Conservation (phyloP, 2,329 filamentous ascomycete genomes). For the Colletotrichum sp. region DNA sequence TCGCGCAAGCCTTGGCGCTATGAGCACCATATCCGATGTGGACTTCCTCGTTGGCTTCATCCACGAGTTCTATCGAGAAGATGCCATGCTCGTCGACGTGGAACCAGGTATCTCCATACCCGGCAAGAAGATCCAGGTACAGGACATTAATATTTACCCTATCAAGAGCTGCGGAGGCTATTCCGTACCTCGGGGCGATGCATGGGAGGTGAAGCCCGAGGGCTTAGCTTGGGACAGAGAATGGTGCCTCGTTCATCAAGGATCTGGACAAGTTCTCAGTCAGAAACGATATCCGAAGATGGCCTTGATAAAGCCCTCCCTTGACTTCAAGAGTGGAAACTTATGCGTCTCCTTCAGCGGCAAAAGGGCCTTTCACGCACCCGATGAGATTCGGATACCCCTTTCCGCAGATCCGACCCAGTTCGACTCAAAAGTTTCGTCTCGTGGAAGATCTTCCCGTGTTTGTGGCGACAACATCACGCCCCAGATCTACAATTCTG, state of each 20-base stretch:
- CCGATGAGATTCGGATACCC: conserved; percentile 57
- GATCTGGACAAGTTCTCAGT: conserved; percentile 82
- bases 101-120: neutral
- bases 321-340: conserved; percentile 73
- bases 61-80: conserved; percentile 65
- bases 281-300: conserved; percentile 90
- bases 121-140: conserved; percentile 42
- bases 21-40: conserved; percentile 82
- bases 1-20: conserved; percentile 85
- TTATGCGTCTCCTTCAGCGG: conserved; percentile 65
- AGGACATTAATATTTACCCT: conserved; percentile 78
- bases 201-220: conserved; percentile 82
- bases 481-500: conserved; percentile 72
- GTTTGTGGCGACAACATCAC: conserved; percentile 85
- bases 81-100: neutral
- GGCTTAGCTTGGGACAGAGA: conserved; percentile 94
- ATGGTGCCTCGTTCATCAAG: conserved; percentile 92
- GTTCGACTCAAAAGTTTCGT: conserved; percentile 47
- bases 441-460: conserved; percentile 58
- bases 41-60: conserved; percentile 75
- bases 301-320: conserved; percentile 77
- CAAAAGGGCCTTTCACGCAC: conserved; percentile 23
- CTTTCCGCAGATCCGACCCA: conserved; percentile 71
- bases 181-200: conserved; percentile 62
- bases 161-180: conserved; percentile 94